A percentile compares a stretch with the other conserved stretches of the same genome.
These are phyloP conservation scores for Hyparrhenia diplandra DNA, from an alignment of 176 grass and related monocot species.

Conservation along the genomic window DNA sequence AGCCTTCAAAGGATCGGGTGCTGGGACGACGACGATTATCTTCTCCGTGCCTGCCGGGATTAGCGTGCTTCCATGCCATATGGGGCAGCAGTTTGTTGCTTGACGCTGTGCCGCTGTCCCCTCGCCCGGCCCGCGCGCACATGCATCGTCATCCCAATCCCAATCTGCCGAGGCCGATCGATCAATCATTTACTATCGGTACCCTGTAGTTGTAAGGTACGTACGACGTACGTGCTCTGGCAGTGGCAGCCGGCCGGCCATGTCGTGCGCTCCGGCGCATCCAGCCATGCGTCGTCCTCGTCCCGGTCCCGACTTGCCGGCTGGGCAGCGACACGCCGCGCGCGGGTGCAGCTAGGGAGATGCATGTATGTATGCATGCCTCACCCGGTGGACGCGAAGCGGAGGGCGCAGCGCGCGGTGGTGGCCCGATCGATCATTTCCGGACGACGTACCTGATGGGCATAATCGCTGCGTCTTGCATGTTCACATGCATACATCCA, in stretches of 20 bases:
- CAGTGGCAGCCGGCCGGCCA: not conserved
- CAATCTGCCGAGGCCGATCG: not conserved
- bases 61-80: not conserved
- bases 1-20: no score
- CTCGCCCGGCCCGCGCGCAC: not conserved
- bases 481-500: no score
- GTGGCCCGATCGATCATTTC: no score
- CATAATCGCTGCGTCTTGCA: no score
- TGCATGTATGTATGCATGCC: not conserved
- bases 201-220: not conserved
- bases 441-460: no score
- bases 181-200: not conserved
- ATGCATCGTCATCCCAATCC: not conserved
- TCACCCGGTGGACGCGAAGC: no score
- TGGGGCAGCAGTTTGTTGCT: conserved; percentile 14
- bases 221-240: not conserved
- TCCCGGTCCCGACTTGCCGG: not conserved
- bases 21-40: no score
- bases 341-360: no score
- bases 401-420: no score
- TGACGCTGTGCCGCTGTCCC: conserved; percentile 29
- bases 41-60: not conserved
- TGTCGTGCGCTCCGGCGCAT: not conserved
- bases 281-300: not conserved
- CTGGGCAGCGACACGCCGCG: not conserved